Evolutionary conservation across 2,329 filamentous ascomycete species (phyloP), one percentile per base, ranked within the genome.

Genomic region (Tolypocladium amazonense): DNA sequence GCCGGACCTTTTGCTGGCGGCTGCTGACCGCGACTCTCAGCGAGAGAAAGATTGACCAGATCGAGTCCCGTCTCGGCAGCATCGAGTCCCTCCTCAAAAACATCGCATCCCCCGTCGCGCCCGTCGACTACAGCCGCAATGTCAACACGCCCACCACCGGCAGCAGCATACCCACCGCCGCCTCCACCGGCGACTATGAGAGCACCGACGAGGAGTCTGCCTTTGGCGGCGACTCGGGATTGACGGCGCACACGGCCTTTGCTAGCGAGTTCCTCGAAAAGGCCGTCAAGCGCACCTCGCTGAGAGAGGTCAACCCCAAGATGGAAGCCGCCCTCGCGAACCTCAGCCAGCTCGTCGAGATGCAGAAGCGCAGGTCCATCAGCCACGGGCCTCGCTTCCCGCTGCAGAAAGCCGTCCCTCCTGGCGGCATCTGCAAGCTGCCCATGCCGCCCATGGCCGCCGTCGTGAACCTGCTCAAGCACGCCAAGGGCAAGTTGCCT

Each of bases 231-330:
- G 76, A 79, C 64, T 76, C 78, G 1, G 78, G 77, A 25, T 72
- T 82, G 53, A 71, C 77, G 4, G 77, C 77, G 5, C 79, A 82
- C 59, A 78, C 81, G 3, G 75, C 75, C n/a, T 82, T 82, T 64
- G 81, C 79, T 27, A 79, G 74, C 66, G 78, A 81, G 63, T 81
- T 83, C 47, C 75, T 83, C 27, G 80, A 84, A 64, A 74, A 78
- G 60, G 77, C 78, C n/a, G 80, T 81, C 33, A 71, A 76, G 63
- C 74, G 77, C 30, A 79, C 78, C 1, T 75, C 80, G 0, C 69
- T 81, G 4, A 72, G 73, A 39, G 72, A 77, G 54, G 69, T 76
- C 35, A 76, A 76, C 61, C 77, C 81, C 2, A 78, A 79, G 66
- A 83, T 85, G 72, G 74, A 78, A 56, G 76, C 79, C 2, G 81